Evolutionary conservation across 2,329 filamentous ascomycete species (phyloP), one percentile per base, ranked within the genome.

Genomic region (Stachybotrys chartarum): DNA sequence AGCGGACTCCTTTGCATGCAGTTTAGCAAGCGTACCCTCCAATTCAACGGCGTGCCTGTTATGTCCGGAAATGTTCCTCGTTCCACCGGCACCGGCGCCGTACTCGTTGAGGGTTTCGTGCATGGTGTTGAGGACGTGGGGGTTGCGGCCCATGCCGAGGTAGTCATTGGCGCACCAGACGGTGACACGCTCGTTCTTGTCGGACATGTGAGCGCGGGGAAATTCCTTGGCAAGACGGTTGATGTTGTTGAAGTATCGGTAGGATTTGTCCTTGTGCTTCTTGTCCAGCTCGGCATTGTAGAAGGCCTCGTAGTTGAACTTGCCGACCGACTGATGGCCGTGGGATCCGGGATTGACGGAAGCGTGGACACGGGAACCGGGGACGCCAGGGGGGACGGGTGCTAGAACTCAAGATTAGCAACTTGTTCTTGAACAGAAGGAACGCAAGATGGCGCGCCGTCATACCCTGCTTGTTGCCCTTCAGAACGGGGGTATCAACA

Each of bases 211-310:
- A 50, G 94, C 94, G 61, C 89, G 90, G 32, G 94, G 94, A 60
- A 99, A 99, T 61, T 97, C 91, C 76, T 94, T 90, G 62, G 94
- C 94, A 58, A 99, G 81, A 42, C 94, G 91, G 70, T 99, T 99
- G 84, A 99, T 99, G 79, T 99, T 99, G 82, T 99, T 99, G 80
- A 99, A 99, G 79, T 97, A 97, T 68, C 94, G 90, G 78, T 99
- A 99, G 53, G 92, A 97, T 78, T 97, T 97, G 81, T 99, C 94
- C 81, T 96, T 92, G 82, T 96, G 94, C 79, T 99, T 99, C 83
- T 97, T 97, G 65, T 97, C 91, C 63, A 99, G 76, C 72, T 99
- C 93, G 58, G 78, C 78, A 61, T 86, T 77, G 76, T 97, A 99
- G 74, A 97, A 99, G 50, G 72, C 83, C 66, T 96, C 86, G 68